Percentiles rank a stretch among this genome's conserved stretches.
Evolutionary conservation across 2,329 filamentous ascomycete species (phyloP).

Genomic region (Colletotrichum lupini): DNA sequence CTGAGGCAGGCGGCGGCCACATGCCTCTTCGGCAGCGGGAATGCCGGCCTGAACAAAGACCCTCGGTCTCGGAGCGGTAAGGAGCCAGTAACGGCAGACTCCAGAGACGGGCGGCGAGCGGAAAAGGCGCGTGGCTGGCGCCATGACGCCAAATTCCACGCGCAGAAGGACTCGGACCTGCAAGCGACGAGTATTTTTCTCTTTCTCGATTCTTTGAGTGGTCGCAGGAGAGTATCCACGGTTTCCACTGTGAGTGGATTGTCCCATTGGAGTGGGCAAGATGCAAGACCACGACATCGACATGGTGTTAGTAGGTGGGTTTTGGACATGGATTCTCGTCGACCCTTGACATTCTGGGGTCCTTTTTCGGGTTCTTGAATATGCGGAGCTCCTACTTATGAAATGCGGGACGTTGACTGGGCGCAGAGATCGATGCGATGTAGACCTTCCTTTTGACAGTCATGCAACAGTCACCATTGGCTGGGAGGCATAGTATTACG

Average conservation of each 20-base stretch:
- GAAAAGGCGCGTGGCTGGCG: constrained; percentile 31
- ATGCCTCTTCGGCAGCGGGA: constrained; percentile 7
- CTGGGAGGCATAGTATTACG: neutral
- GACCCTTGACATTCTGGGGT: constrained; percentile 16
- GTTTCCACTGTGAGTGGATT: constrained; percentile 26
- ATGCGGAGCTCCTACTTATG: constrained; percentile 23
- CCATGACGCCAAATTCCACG: constrained; percentile 15
- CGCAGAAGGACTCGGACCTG: neutral
- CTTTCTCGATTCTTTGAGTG: neutral
- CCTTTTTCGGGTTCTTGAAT: constrained; percentile 1
- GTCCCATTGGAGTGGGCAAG: constrained; percentile 27
- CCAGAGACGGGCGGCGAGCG: constrained; percentile 9
- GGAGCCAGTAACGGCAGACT: neutral
- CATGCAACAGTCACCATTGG: constrained; percentile 24
- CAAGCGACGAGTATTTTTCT: neutral
- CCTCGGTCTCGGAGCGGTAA: constrained; percentile 2
- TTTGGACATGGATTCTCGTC: constrained; percentile 18
- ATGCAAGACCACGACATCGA: constrained; percentile 27
- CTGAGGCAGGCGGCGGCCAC: neutral
- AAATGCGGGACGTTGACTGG: constrained; percentile 24
- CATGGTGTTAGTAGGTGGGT: constrained; percentile 15
- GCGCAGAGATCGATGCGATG: neutral
- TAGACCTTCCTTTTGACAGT: neutral
- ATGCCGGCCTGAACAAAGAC: neutral
- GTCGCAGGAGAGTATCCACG: constrained; percentile 8